phyloP scores from a whole-genome alignment of 179 eudicot species.

The Corrigiola litoralis region DNA sequence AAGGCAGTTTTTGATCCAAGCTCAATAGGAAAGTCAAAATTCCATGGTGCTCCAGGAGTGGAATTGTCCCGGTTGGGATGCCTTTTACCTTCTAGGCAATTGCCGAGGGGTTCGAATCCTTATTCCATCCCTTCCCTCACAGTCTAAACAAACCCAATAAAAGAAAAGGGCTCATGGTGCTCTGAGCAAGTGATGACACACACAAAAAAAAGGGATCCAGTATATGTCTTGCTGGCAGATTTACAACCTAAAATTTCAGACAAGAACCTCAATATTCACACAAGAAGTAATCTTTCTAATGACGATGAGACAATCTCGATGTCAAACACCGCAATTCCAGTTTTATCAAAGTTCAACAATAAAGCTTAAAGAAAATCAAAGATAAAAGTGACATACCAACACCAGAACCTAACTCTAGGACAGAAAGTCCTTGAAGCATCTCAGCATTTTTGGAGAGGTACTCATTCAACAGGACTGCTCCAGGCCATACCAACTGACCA shows the following conservation, averaged over 20 bases:
- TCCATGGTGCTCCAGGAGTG: too few species aligned
- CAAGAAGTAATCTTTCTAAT: not conserved
- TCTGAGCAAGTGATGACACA: not conserved
- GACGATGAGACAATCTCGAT: not conserved
- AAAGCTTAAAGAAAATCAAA: not conserved
- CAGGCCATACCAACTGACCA: conserved; percentile 98
- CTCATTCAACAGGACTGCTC: conserved; percentile 72
- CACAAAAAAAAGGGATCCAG: not conserved
- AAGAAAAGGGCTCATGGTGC: too few species aligned
- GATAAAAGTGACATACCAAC: conserved; percentile 53
- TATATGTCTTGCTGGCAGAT: not conserved
- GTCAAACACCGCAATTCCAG: not conserved
- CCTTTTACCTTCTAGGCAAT: too few species aligned
- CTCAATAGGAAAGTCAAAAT: too few species aligned
- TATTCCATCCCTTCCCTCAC: too few species aligned
- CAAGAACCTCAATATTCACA: not conserved
- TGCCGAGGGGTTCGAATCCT: too few species aligned
- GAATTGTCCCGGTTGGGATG: too few species aligned
- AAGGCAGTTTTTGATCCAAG: too few species aligned
- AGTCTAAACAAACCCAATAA: too few species aligned
- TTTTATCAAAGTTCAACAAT: not conserved
- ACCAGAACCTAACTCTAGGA: conserved; percentile 90
- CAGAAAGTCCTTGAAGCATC: conserved; percentile 64
- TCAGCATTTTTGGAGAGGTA: conserved; percentile 70
- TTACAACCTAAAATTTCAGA: not conserved